phyloP scores from a whole-genome alignment of 2,329 filamentous ascomycete genomes.

The Fusarium verrucosum region DNA sequence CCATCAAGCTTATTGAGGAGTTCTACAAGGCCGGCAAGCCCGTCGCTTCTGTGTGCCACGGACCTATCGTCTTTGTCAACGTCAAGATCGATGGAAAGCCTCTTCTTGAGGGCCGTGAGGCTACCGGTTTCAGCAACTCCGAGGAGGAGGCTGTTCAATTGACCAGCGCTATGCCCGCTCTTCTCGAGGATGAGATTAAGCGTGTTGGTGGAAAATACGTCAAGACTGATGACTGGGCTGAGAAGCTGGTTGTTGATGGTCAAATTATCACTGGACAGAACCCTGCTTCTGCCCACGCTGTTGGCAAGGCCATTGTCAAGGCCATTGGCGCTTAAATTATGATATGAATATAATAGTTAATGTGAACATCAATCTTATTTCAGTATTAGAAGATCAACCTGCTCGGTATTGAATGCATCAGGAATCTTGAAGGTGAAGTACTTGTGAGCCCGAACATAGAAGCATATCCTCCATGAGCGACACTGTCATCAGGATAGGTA shows the following conservation, averaged over 20 bases:
- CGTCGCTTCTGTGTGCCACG: conserved; percentile 75
- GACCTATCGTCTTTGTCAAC: conserved; percentile 69
- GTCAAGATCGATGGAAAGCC: conserved; percentile 63
- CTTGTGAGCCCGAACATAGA: conserved; percentile 61
- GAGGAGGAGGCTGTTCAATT: conserved; percentile 59
- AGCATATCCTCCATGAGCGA: conserved; percentile 72
- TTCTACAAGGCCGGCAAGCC: conserved; percentile 70
- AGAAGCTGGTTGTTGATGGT: conserved; percentile 61
- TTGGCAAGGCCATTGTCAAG: conserved; percentile 63
- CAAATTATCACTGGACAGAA: conserved; percentile 68
- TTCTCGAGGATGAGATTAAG: conserved; percentile 65
- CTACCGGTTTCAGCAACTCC: conserved; percentile 71
- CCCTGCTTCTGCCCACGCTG: conserved; percentile 60
- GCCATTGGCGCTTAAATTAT: conserved; percentile 48
- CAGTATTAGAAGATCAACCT: conserved; percentile 74
- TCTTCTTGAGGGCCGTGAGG: conserved; percentile 64
- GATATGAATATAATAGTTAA: background rate
- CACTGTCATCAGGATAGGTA: conserved; percentile 65
- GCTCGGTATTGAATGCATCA: conserved; percentile 58
- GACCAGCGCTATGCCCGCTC: conserved; percentile 65
- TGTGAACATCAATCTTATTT: background rate
- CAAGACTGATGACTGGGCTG: conserved; percentile 63
- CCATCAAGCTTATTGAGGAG: conserved; percentile 68
- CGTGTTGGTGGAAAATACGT: conserved; percentile 63
- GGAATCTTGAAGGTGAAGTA: conserved; percentile 70